phyloP scores from a whole-genome alignment of 2,329 filamentous ascomycete genomes.

The Tolypocladium amazonense region DNA sequence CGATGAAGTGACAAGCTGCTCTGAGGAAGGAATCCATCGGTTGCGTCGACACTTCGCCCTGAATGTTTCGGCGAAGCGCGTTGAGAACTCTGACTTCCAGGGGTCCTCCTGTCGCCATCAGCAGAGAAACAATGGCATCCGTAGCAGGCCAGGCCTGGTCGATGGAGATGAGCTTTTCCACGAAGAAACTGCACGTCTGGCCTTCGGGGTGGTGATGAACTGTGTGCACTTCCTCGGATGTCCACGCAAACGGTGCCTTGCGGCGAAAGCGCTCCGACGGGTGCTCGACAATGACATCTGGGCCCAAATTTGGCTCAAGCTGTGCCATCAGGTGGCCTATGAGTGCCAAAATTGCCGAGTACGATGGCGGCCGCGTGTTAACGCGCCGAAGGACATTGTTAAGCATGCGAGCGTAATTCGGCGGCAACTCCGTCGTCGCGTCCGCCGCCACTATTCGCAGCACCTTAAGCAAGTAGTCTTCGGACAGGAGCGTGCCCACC shows the following conservation, averaged over 20 bases:
- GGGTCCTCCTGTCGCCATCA: constrained; percentile 40
- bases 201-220: constrained; percentile 28
- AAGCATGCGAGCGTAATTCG: constrained; percentile 46
- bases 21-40: constrained; percentile 46
- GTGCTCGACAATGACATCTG: constrained; percentile 26
- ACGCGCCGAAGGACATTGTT: constrained; percentile 38
- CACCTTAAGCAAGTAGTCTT: constrained; percentile 48
- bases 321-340: constrained; percentile 32
- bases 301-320: constrained; percentile 27
- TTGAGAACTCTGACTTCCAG: constrained; percentile 42
- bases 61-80: constrained; percentile 44
- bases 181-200: constrained; percentile 36
- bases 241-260: constrained; percentile 31
- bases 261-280: constrained; percentile 26
- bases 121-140: constrained; percentile 43
- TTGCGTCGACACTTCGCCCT: constrained; percentile 28
- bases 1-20: constrained; percentile 44
- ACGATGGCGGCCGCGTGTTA: constrained; percentile 40
- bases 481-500: constrained; percentile 45
- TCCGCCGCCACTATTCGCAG: constrained; percentile 54
- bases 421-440: constrained; percentile 34
- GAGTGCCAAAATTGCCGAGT: constrained; percentile 40
- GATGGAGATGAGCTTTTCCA: constrained; percentile 55
- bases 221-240: constrained; percentile 32
- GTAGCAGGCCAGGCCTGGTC: constrained; percentile 44